Evolutionary conservation across 2,329 filamentous ascomycete genomes (phyloP).

Genomic region (Metarhizium rileyi): DNA sequence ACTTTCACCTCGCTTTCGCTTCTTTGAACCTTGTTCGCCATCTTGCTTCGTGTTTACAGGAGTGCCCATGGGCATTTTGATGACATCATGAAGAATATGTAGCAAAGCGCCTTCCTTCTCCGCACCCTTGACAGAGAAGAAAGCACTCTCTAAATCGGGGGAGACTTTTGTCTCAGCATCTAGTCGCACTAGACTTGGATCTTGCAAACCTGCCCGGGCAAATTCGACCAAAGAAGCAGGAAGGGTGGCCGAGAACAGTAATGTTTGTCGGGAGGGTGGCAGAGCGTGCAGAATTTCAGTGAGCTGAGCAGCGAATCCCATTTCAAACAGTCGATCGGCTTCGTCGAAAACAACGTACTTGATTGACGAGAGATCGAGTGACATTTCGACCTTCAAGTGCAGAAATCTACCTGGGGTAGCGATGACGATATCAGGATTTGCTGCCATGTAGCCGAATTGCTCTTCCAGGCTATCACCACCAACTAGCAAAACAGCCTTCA

Average conservation of each 20-base stretch:
- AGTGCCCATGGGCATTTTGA: slow-evolving; percentile 71
- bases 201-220: slow-evolving; percentile 83
- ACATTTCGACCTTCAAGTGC: slow-evolving; percentile 96
- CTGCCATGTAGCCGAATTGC: slow-evolving; percentile 85
- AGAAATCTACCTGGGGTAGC: slow-evolving; percentile 94
- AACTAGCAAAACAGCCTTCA: slow-evolving; percentile 82
- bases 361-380: slow-evolving; percentile 79
- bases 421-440: slow-evolving; percentile 95
- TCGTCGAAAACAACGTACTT: slow-evolving; percentile 96
- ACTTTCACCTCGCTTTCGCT: slow-evolving; percentile 57
- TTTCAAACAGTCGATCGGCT: slow-evolving; percentile 92
- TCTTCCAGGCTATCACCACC: slow-evolving; percentile 94
- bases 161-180: slow-evolving; percentile 96
- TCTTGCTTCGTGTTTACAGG: slow-evolving; percentile 42
- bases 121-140: slow-evolving; percentile 83
- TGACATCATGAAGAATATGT: slow-evolving; percentile 81
- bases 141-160: slow-evolving; percentile 88
- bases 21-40: slow-evolving; percentile 46
- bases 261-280: slow-evolving; percentile 73
- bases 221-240: slow-evolving; percentile 95
- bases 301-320: slow-evolving; percentile 93
- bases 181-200: slow-evolving; percentile 79
- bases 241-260: slow-evolving; percentile 90
- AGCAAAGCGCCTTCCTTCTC: slow-evolving; percentile 92
- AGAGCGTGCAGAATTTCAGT: slow-evolving; percentile 87